Base-by-base conservation (phyloP, 768 basidiomycete genomes). In the Coprinopsis sp. region DNA sequence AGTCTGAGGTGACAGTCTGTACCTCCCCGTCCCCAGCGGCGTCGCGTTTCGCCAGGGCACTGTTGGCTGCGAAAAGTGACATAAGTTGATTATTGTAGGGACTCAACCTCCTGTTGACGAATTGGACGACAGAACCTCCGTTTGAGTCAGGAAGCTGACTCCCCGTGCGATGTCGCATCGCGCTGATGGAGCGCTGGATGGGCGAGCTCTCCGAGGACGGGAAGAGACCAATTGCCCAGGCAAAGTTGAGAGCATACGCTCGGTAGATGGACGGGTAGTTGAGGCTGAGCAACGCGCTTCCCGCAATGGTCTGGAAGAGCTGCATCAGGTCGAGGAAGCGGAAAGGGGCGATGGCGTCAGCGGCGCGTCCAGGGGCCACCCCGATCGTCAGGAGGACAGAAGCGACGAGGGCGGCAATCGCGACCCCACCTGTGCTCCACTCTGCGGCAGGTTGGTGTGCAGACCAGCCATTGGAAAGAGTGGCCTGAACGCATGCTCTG, bases 401-500 rank as follows among this genome's bases (percentile, higher is more conserved):
- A 49, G 82, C 73, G 72, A 71, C 77, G 34, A 85, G 66, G 25
- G 89, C 70, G 29, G 78, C 70, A n/a, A 91, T 59, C 6, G 79
- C 68, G 42, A 90, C 64, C 16, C 72, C 81, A 19, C 79, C 87
- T 6, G 87, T 84, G 1, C 77, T 69, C 87, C 90, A 95, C 54
- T 82, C 77, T 11, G 91, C 93, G 12, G 78, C 78, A 10, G 68
- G 61, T 60, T 89, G 88, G 49, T 79, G 81, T 1, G 82, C 77
- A 1, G 92, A 88, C 77, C 84, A 84, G 8, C 94, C 94, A 60
- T 99, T 99, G 14, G 90, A 84, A 10, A 97, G 70, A 2, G 92
- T 94, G 14, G 92, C 81, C 63, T 94, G 91, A 6, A 99, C 77
- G 57, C 95, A 99, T 0, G 92, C 91, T 44, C 84, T 89, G 51